These are phyloP conservation scores for Nakazawaea pomicola DNA, from an alignment of 805 yeast species.

Conservation along the genomic window DNA sequence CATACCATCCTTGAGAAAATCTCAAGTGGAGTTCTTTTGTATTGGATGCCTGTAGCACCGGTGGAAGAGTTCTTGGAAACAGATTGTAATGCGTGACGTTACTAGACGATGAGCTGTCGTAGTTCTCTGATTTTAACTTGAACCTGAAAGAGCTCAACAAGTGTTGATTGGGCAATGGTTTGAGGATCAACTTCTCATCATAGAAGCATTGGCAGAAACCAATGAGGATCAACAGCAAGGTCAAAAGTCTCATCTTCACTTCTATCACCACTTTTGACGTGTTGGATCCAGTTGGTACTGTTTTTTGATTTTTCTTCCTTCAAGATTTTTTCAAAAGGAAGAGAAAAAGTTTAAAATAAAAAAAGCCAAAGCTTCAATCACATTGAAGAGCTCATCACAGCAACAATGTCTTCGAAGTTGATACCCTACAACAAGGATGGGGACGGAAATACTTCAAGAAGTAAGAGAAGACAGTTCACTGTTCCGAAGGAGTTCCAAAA, in stretches of 20 bases:
- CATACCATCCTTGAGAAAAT: conserved; percentile 96
- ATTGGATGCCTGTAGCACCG: conserved; percentile 59
- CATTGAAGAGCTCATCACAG: too few species aligned
- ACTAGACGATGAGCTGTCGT: conserved; percentile 16
- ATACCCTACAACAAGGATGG: conserved; percentile 12
- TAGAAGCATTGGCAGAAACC: conserved; percentile 25
- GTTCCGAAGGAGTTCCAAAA: conserved; percentile 15
- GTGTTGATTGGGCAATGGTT: conserved; percentile 70
- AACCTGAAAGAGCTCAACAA: conserved; percentile 70
- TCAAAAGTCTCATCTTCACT: not conserved
- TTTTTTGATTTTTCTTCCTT: not conserved
- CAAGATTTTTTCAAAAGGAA: not conserved
- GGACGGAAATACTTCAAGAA: not conserved
- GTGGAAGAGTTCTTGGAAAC: conserved; percentile 81
- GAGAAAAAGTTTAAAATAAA: not conserved
- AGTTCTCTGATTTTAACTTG: conserved; percentile 47
- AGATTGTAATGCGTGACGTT: conserved; percentile 45
- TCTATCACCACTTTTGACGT: not conserved
- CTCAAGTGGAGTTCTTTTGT: conserved; percentile 77
- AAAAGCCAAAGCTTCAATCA: too few species aligned
- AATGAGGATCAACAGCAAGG: not conserved
- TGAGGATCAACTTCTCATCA: conserved; percentile 55
- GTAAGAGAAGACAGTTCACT: conserved; percentile 14
- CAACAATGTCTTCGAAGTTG: too few species aligned
- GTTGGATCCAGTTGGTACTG: conserved; percentile 1